These are phyloP conservation scores for Leucosporidium creatinivorum DNA, from an alignment of 768 basidiomycete species.

Conservation along the genomic window DNA sequence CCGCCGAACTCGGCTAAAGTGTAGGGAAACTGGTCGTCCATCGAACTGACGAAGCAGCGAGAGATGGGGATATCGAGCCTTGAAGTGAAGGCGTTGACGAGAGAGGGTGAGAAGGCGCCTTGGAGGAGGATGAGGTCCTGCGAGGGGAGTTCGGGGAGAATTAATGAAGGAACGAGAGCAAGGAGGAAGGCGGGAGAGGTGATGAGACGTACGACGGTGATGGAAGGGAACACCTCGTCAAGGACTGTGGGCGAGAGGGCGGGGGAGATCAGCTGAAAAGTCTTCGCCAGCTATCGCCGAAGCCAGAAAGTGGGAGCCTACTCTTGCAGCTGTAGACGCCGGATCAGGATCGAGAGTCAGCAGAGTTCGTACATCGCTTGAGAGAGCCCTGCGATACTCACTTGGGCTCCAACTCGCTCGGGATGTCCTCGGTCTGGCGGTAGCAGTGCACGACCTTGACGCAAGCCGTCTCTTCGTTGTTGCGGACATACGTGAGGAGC, in stretches of 20 bases:
- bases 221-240: constrained; percentile 55
- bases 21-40: too few relatives aligned
- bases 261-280: too few relatives aligned
- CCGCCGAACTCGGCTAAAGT: too few relatives aligned
- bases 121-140: constrained; percentile 17
- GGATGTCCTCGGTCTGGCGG: constrained; percentile 51
- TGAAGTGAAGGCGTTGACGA: not conserved
- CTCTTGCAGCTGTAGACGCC: not conserved
- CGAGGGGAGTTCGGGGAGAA: too few relatives aligned
- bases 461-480: constrained; percentile 63
- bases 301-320: not conserved
- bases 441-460: constrained; percentile 64
- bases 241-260: constrained; percentile 43
- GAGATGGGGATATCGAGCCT: not conserved
- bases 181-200: too few relatives aligned
- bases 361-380: too few relatives aligned
- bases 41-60: not conserved
- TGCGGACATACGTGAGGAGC: constrained; percentile 58
- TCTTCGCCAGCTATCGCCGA: too few relatives aligned
- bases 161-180: too few relatives aligned
- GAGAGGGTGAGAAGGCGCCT: constrained; percentile 10
- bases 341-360: too few relatives aligned
- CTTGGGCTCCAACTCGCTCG: constrained; percentile 67
- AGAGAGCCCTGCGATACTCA: constrained; percentile 47
- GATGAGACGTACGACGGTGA: not conserved